Conservation (phyloP, 129 eudicot species). For the Flaveria sonorensis region DNA sequence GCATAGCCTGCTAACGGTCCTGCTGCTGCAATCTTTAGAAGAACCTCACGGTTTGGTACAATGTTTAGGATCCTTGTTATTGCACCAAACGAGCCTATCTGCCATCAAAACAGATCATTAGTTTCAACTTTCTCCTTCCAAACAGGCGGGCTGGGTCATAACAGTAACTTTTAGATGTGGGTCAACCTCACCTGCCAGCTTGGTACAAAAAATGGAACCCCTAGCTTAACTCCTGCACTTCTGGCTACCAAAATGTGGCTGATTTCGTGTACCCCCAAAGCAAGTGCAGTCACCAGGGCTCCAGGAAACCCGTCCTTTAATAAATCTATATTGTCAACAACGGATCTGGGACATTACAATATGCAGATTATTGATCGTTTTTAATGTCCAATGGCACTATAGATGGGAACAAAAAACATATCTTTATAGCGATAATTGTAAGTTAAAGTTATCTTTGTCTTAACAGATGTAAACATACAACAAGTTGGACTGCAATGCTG, state of each 20-base stretch:
- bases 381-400: not conserved
- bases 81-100: slow-evolving; percentile 98
- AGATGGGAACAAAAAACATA: not conserved
- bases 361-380: slow-evolving; percentile 25
- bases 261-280: slow-evolving; percentile 86
- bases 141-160: not conserved
- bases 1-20: slow-evolving; percentile 98
- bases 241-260: slow-evolving; percentile 79
- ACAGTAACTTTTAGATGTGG: not conserved
- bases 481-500: slow-evolving; percentile 80
- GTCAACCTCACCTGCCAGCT: slow-evolving; percentile 92
- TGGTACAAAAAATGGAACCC: slow-evolving; percentile 89
- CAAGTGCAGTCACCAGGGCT: slow-evolving; percentile 90
- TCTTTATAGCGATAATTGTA: not conserved
- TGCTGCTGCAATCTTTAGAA: slow-evolving; percentile 92
- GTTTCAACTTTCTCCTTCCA: slow-evolving; percentile 4
- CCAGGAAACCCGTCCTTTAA: slow-evolving; percentile 93
- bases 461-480: slow-evolving; percentile 49
- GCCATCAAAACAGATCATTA: slow-evolving; percentile 64
- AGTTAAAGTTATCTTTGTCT: slow-evolving; percentile 3
- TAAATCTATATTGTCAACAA: slow-evolving; percentile 68
- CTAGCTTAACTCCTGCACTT: slow-evolving; percentile 68
- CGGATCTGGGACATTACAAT: slow-evolving; percentile 59
- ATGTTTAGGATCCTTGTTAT: slow-evolving; percentile 86
- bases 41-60: slow-evolving; percentile 87